Conservation (phyloP, 176 grass and related monocot species). For the Oryza coarctata region DNA sequence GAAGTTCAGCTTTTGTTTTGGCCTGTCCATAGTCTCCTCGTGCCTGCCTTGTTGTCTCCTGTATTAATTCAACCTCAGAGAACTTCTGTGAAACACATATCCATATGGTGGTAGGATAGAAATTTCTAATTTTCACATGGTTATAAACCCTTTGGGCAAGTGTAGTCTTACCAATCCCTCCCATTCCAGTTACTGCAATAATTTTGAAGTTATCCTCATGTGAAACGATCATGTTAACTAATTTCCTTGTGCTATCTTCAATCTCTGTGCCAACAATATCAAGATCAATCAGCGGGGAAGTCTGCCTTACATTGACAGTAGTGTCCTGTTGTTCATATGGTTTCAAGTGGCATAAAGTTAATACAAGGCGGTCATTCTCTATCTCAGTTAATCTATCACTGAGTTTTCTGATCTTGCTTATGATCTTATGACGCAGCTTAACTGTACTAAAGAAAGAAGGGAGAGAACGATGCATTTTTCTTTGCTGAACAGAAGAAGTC, state of each 20-base stretch:
- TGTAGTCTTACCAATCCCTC: too few species aligned
- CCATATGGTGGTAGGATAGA: conserved; percentile 19
- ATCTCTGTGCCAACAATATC: conserved; percentile 37
- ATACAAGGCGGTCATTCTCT: background rate
- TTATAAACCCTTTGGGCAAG: conserved; percentile 38
- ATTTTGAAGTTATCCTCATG: conserved; percentile 2
- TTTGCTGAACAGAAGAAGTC: too few species aligned
- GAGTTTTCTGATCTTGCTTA: conserved; percentile 23
- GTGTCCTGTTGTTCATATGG: background rate
- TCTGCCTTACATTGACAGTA: conserved; percentile 8
- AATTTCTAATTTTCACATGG: conserved; percentile 7
- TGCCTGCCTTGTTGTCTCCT: conserved; percentile 2
- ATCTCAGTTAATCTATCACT: conserved; percentile 30
- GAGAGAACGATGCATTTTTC: too few species aligned
- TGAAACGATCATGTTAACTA: background rate
- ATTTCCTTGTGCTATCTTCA: background rate
- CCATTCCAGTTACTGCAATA: conserved; percentile 11
- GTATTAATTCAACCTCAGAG: conserved; percentile 17
- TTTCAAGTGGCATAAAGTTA: background rate
- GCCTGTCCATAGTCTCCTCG: background rate
- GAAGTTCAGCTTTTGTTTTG: conserved; percentile 18
- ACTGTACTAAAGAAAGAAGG: conserved; percentile 8
- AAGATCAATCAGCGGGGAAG: conserved; percentile 7
- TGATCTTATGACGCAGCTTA: background rate
- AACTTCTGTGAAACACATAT: conserved; percentile 30